Conservation (phyloP, 2,329 filamentous ascomycete species). For the Penicillium sp. region DNA sequence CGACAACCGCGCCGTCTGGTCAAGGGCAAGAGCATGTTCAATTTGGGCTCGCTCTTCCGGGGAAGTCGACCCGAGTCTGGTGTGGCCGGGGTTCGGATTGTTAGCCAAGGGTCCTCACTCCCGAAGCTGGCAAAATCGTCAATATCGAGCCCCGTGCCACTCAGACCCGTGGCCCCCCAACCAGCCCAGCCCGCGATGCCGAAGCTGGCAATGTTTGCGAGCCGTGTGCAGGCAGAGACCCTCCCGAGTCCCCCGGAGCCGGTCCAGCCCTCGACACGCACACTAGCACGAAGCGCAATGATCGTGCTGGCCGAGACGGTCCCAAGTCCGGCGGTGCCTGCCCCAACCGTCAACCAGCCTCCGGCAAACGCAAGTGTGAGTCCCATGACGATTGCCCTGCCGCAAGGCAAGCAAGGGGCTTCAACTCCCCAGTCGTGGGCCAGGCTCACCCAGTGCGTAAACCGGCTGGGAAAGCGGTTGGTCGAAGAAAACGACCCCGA, state of each 20-base stretch:
- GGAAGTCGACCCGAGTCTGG: not conserved
- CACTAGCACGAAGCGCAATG: too few species aligned
- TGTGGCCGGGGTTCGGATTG: not conserved
- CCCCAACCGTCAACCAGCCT: not conserved
- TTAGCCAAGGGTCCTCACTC: not conserved
- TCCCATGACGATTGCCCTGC: not conserved
- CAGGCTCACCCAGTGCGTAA: constrained; percentile 3
- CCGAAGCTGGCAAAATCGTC: not conserved
- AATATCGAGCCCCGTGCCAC: not conserved
- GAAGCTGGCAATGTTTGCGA: not conserved
- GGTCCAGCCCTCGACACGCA: too few species aligned
- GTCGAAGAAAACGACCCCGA: constrained; percentile 13
- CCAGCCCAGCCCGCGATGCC: not conserved
- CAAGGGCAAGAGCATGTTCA: constrained; percentile 5
- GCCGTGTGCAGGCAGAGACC: not conserved
- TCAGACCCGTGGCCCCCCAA: not conserved
- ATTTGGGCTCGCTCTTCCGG: not conserved
- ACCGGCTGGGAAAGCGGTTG: constrained; percentile 11
- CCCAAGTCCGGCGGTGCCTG: not conserved
- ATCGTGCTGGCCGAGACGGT: too few species aligned
- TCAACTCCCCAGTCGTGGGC: not conserved
- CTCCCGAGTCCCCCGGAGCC: not conserved
- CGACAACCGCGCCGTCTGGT: constrained; percentile 2
- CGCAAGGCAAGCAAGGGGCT: not conserved
- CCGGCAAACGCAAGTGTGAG: not conserved